phyloP scores from a whole-genome alignment of 1,284 basidiomycete genomes.

The Sphaerobolus stellatus region DNA sequence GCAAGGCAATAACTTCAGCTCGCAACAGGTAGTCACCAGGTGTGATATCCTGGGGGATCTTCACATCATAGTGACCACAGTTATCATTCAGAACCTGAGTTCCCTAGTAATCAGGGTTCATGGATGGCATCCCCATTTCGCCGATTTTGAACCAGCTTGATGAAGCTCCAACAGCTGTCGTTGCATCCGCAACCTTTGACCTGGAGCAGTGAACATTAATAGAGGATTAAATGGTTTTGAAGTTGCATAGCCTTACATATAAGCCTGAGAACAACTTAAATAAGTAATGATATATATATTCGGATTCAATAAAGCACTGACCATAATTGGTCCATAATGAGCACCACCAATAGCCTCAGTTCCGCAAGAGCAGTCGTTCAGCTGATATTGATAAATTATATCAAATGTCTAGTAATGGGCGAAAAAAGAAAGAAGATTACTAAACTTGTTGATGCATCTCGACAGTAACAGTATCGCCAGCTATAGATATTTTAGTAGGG shows the following conservation, averaged over 20 bases:
- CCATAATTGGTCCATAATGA: slow-evolving; percentile 48
- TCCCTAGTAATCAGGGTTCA: slow-evolving; percentile 48
- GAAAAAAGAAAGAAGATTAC: not conserved
- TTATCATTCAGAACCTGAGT: slow-evolving; percentile 40
- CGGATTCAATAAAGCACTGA: slow-evolving; percentile 10
- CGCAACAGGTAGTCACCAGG: slow-evolving; percentile 53
- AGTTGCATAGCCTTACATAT: not conserved
- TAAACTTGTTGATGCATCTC: slow-evolving; percentile 52
- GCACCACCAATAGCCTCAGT: slow-evolving; percentile 50
- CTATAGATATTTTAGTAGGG: slow-evolving; percentile 30
- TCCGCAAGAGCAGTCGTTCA: slow-evolving; percentile 44
- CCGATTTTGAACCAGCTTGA: slow-evolving; percentile 54
- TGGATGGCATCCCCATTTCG: slow-evolving; percentile 47
- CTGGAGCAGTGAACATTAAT: too few species aligned
- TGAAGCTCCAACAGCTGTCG: slow-evolving; percentile 41
- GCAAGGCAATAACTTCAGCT: slow-evolving; percentile 53
- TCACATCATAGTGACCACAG: slow-evolving; percentile 53
- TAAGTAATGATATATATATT: too few species aligned
- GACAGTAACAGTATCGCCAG: slow-evolving; percentile 47
- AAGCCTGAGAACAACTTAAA: not conserved
- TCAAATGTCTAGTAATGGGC: too few species aligned
- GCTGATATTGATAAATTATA: slow-evolving; percentile 16
- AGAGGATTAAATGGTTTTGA: slow-evolving; percentile 16
- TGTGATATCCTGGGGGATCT: slow-evolving; percentile 43
- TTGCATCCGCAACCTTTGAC: slow-evolving; percentile 48